Percentiles rank a stretch among this genome's conserved stretches.
phyloP scores from a whole-genome alignment of 345 rosid species.

The Iberis pinnata region DNA sequence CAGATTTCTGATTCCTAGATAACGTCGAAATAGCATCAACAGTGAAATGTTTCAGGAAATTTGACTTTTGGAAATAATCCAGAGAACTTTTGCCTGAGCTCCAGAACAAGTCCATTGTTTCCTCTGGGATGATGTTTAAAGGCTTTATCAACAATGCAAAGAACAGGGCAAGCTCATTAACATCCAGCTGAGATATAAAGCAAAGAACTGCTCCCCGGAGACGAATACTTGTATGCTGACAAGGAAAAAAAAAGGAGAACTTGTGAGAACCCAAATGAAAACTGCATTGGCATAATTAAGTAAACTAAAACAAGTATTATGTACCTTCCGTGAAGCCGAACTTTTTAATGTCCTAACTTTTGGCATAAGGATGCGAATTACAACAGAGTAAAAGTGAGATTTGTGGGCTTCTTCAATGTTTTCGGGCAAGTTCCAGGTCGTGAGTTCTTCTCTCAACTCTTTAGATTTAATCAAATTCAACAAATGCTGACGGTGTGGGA shows the following conservation, averaged over 20 bases:
- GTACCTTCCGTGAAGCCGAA: constrained; percentile 82
- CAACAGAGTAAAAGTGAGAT: constrained; percentile 50
- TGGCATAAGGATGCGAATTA: constrained; percentile 64
- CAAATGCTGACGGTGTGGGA: constrained; percentile 64
- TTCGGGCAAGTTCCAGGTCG: constrained; percentile 75
- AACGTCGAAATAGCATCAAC: constrained; percentile 46
- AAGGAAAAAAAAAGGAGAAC: constrained; percentile 22
- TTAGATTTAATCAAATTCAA: constrained; percentile 71
- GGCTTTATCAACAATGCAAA: constrained; percentile 77
- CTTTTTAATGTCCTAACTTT: constrained; percentile 78
- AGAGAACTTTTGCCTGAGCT: constrained; percentile 33
- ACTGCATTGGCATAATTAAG: constrained; percentile 2
- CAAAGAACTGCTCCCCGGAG: constrained; percentile 78
- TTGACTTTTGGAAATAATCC: constrained; percentile 40
- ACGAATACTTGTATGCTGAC: constrained; percentile 64
- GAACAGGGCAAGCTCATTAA: constrained; percentile 64
- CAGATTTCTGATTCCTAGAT: constrained; percentile 68
- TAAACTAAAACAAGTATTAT: constrained; percentile 8
- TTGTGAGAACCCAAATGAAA: constrained; percentile 16
- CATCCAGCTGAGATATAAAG: constrained; percentile 66
- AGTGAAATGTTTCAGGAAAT: constrained; percentile 49
- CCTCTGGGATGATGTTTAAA: constrained; percentile 45
- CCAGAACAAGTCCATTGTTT: constrained; percentile 44
- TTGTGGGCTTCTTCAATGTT: constrained; percentile 68
- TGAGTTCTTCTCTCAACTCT: constrained; percentile 67